Conservation (phyloP, 306 rosid genomes). For the Lathyrus tuberosus region DNA sequence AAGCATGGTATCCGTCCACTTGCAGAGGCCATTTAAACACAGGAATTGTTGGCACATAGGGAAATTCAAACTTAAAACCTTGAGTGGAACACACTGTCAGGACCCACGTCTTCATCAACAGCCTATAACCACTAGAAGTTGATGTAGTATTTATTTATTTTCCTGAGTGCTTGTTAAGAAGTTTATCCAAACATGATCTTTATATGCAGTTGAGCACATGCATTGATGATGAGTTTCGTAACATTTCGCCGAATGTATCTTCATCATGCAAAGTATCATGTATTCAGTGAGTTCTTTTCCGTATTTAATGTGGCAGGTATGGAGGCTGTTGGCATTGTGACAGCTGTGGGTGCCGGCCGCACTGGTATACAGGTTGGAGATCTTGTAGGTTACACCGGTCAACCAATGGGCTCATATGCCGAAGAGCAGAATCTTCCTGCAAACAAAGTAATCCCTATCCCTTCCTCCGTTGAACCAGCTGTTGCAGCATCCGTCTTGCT, state of each 20-base stretch:
- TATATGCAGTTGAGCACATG: constrained; percentile 3
- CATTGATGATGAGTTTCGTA: constrained; percentile 13
- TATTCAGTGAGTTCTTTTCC: constrained; percentile 15
- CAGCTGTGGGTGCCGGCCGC: constrained; percentile 77
- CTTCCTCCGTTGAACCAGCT: constrained; percentile 71
- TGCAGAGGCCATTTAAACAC: no score
- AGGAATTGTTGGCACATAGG: no score
- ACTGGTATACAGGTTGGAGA: constrained; percentile 80
- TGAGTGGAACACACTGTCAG: no score
- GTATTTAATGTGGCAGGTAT: constrained; percentile 51
- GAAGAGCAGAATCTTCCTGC: constrained; percentile 97
- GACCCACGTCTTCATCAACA: no score
- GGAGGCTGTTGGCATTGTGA: constrained; percentile 93
- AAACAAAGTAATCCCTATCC: constrained; percentile 72
- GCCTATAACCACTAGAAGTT: not conserved
- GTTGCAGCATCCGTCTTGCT: constrained; percentile 74
- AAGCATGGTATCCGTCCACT: no score
- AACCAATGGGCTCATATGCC: constrained; percentile 85
- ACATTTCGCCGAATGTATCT: not conserved
- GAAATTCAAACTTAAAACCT: no score
- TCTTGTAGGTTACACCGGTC: constrained; percentile 74
- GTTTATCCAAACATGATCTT: not conserved
- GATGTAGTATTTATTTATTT: not conserved
- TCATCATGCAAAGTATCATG: not conserved
- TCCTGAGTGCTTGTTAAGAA: not conserved